Evolutionary conservation across 1,139 yeast species (phyloP).

Genomic region (Magnusiomyces clavatus): DNA sequence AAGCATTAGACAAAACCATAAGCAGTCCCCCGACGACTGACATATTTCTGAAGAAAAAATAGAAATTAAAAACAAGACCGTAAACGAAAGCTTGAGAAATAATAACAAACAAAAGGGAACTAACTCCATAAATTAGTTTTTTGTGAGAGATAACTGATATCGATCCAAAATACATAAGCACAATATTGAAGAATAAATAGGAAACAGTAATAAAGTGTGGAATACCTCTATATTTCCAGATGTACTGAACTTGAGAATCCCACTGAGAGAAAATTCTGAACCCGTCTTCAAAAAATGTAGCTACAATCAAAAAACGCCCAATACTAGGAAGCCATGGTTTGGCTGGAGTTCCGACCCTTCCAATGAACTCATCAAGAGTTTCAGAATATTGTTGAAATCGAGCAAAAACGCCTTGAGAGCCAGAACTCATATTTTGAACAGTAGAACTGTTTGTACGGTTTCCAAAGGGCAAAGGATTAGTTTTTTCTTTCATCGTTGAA

Average conservation of each 20-base stretch:
- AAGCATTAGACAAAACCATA: conserved; percentile 80
- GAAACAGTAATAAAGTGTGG: conserved; percentile 70
- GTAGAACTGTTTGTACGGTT: no score
- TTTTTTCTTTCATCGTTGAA: no score
- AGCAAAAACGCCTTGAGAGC: background rate
- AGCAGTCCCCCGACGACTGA: conserved; percentile 90
- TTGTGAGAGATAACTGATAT: conserved; percentile 63
- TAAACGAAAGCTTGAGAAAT: conserved; percentile 80
- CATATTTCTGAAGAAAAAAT: conserved; percentile 76
- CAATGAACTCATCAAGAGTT: conserved; percentile 29
- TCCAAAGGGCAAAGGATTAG: no score
- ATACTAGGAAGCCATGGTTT: conserved; percentile 56
- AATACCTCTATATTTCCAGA: conserved; percentile 71
- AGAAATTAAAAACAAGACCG: conserved; percentile 76
- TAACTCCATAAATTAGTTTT: conserved; percentile 64
- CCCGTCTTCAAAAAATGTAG: conserved; percentile 90
- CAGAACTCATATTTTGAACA: no score
- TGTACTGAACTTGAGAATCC: conserved; percentile 82
- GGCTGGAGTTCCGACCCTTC: conserved; percentile 32
- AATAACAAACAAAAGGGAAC: conserved; percentile 63
- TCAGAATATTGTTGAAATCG: conserved; percentile 20
- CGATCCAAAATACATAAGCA: conserved; percentile 69
- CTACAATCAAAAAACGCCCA: conserved; percentile 86
- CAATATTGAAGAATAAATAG: conserved; percentile 56
- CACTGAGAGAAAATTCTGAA: conserved; percentile 80